Evolutionary conservation across 768 basidiomycete genomes (phyloP).

Genomic region (Boletus huronensis): DNA sequence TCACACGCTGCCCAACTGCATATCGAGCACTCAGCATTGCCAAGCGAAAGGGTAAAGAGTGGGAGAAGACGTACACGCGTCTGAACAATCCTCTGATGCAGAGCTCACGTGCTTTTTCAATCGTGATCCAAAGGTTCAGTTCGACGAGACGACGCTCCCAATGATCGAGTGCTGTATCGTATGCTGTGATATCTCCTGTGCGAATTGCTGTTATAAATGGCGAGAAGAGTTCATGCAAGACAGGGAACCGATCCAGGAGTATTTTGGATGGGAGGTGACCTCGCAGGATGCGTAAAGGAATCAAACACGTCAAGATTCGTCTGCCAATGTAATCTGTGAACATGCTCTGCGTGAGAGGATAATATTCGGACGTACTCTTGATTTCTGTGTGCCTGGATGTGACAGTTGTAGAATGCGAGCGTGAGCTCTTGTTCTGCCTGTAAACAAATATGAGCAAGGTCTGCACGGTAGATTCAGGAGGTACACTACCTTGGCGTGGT

Average conservation of each 20-base stretch:
- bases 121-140: slow-evolving; percentile 78
- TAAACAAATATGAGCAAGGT: neutral
- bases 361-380: slow-evolving; percentile 61
- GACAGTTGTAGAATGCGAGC: slow-evolving; percentile 83
- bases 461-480: neutral
- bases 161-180: slow-evolving; percentile 71
- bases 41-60: neutral
- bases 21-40: neutral
- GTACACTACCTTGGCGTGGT: slow-evolving; percentile 67
- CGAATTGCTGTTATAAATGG: slow-evolving; percentile 83
- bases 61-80: slow-evolving; percentile 54
- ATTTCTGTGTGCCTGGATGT: slow-evolving; percentile 63
- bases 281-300: slow-evolving; percentile 83
- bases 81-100: slow-evolving; percentile 83
- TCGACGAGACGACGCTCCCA: slow-evolving; percentile 77
- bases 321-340: slow-evolving; percentile 37
- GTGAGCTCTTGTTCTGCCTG: slow-evolving; percentile 86
- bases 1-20: slow-evolving; percentile 75
- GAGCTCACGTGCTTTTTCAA: slow-evolving; percentile 86
- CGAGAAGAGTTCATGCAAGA: slow-evolving; percentile 65
- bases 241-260: slow-evolving; percentile 70
- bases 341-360: neutral
- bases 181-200: slow-evolving; percentile 71
- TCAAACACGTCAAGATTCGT: slow-evolving; percentile 85
- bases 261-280: slow-evolving; percentile 79